Evolutionary conservation across 2,329 filamentous ascomycete species (phyloP).

Genomic region (Colletotrichum gigasporum): DNA sequence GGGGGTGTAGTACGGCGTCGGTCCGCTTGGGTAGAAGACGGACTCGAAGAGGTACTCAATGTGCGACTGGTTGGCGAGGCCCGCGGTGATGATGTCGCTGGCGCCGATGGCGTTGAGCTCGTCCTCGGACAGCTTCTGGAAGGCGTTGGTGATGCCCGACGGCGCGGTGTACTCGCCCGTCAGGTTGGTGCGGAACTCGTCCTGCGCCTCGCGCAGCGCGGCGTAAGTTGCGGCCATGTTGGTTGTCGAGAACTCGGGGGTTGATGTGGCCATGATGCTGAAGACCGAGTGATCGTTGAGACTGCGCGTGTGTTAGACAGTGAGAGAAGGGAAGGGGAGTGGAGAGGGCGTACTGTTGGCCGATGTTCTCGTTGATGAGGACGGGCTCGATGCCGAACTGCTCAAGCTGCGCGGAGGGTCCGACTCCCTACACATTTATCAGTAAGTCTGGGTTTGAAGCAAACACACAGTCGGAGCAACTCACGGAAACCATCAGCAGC

Average conservation of each 20-base stretch:
- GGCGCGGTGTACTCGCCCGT: constrained; percentile 36
- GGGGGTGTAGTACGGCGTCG: constrained; percentile 38
- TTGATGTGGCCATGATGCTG: constrained; percentile 38
- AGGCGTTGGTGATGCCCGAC: constrained; percentile 38
- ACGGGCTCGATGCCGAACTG: constrained; percentile 36
- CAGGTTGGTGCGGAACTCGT: constrained; percentile 36
- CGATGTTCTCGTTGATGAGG: constrained; percentile 36
- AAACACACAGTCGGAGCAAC: no score
- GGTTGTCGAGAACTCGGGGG: constrained; percentile 36
- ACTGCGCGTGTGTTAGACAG: constrained; percentile 15
- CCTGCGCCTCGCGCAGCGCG: constrained; percentile 33
- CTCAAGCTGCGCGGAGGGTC: constrained; percentile 31
- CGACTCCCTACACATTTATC: constrained; percentile 30
- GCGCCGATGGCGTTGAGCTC: constrained; percentile 35
- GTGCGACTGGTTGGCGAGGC: constrained; percentile 37
- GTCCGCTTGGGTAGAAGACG: constrained; percentile 39
- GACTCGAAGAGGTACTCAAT: constrained; percentile 40
- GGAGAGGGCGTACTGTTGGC: constrained; percentile 34
- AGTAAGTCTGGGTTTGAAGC: no score
- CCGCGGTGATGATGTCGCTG: constrained; percentile 31
- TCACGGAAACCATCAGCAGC: constrained; percentile 33
- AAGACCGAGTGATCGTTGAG: constrained; percentile 40
- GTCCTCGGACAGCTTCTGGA: constrained; percentile 34
- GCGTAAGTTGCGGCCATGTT: constrained; percentile 34
- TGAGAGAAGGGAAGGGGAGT: not conserved